Percentiles rank a stretch among this genome's conserved stretches.
Conservation (phyloP, 2,329 filamentous ascomycete species). For the Ophiostoma perfectum region DNA sequence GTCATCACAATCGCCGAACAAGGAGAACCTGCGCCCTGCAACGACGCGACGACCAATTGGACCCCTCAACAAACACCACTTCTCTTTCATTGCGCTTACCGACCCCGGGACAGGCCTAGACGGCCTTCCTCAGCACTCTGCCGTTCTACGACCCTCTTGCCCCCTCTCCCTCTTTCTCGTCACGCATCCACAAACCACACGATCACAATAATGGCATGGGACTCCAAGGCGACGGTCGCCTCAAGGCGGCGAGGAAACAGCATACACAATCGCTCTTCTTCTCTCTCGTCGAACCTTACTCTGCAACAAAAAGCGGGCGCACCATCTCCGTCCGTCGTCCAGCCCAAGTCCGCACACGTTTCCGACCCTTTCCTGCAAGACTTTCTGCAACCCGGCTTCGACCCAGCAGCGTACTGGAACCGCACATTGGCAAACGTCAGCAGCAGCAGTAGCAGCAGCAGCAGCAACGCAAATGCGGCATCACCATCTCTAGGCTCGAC, state of each 20-base stretch:
- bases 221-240: constrained; percentile 33
- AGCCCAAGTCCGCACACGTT: constrained; percentile 56
- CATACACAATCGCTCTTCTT: constrained; percentile 35
- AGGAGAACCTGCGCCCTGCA: background rate
- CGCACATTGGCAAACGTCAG: constrained; percentile 59
- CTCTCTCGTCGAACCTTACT: constrained; percentile 35
- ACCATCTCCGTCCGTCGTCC: background rate
- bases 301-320: constrained; percentile 34
- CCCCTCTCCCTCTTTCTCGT: background rate
- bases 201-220: constrained; percentile 36
- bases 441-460: background rate
- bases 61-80: background rate
- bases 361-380: constrained; percentile 66
- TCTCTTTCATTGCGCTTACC: background rate
- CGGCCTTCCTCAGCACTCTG: background rate
- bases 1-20: background rate
- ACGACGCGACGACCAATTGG: background rate
- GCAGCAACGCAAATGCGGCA: background rate
- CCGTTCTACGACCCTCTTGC: background rate
- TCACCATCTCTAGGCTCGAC: background rate
- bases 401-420: constrained; percentile 82
- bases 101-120: background rate
- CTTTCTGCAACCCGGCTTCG: constrained; percentile 76
- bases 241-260: constrained; percentile 45
- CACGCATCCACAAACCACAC: background rate